Percentiles rank a stretch among this genome's conserved stretches.
Conservation (phyloP, 176 grass and related monocot genomes). For the Eleusine coracana region DNA sequence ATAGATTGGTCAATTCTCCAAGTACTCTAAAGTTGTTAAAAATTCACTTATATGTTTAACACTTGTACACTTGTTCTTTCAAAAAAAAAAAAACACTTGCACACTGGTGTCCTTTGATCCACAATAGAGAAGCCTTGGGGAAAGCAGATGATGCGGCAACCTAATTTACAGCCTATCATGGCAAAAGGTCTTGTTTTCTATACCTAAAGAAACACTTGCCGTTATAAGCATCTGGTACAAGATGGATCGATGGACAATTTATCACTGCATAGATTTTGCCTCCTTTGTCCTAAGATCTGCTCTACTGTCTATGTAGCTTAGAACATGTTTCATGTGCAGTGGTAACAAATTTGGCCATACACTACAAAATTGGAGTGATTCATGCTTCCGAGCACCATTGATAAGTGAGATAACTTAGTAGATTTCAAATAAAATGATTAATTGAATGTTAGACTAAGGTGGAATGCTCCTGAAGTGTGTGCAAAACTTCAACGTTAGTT, state of each 20-base stretch:
- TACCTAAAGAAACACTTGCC: neutral
- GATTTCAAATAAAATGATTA: neutral
- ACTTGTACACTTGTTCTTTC: slow-evolving; percentile 5
- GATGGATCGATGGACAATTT: neutral
- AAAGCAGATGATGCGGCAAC: neutral
- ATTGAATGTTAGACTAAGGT: too few relatives aligned
- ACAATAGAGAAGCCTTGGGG: too few relatives aligned
- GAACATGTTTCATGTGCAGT: neutral
- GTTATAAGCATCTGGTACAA: neutral
- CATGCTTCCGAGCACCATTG: neutral
- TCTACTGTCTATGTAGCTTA: neutral
- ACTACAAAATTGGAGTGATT: neutral
- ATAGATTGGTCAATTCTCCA: neutral
- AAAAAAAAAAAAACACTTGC: too few relatives aligned
- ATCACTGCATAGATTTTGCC: neutral
- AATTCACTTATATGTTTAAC: neutral
- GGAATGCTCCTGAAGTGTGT: too few relatives aligned
- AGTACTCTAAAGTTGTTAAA: neutral
- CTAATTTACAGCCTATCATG: neutral
- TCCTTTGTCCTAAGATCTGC: neutral
- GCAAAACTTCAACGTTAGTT: neutral
- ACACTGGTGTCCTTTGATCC: neutral
- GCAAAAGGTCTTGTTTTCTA: neutral
- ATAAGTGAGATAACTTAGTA: too few relatives aligned
- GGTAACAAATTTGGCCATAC: neutral